Evolutionary conservation across 148 eudicot genomes (phyloP).

Genomic region (Simmondsia chinensis): DNA sequence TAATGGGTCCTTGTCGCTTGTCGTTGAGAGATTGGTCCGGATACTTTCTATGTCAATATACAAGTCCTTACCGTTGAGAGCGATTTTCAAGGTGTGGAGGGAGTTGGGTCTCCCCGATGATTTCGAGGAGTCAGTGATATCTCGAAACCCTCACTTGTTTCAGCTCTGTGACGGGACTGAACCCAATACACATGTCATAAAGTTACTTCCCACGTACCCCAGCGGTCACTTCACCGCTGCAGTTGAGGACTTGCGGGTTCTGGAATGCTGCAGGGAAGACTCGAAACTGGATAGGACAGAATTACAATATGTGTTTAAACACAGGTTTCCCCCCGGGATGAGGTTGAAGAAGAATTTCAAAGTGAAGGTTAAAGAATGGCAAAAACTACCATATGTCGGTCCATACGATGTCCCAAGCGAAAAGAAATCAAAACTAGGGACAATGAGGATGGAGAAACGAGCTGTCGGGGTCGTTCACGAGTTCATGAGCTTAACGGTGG

Average conservation of each 20-base stretch:
- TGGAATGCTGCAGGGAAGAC: conserved; percentile 72
- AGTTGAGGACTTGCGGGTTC: conserved; percentile 70
- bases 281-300: conserved; percentile 51
- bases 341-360: conserved; percentile 57
- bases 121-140: conserved; percentile 79
- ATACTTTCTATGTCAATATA: conserved; percentile 57
- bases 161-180: conserved; percentile 52
- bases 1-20: conserved; percentile 21
- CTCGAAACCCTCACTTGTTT: conserved; percentile 43
- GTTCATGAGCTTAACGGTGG: conserved; percentile 87
- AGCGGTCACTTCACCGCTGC: conserved; percentile 39
- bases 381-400: conserved; percentile 49
- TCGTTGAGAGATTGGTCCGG: conserved; percentile 46
- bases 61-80: conserved; percentile 61
- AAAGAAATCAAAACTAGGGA: conserved; percentile 39
- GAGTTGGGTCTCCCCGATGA: conserved; percentile 87
- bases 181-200: conserved; percentile 65
- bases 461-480: conserved; percentile 94
- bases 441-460: conserved; percentile 58
- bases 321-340: conserved; percentile 86
- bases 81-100: conserved; percentile 78
- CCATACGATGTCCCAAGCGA: conserved; percentile 62
- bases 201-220: conserved; percentile 27
- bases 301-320: conserved; percentile 64
- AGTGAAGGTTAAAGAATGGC: conserved; percentile 83